Percentiles rank a stretch among this genome's conserved stretches.
These are phyloP conservation scores for Sporisorium exsertum DNA, from an alignment of 1,284 basidiomycete genomes.

Conservation along the genomic window DNA sequence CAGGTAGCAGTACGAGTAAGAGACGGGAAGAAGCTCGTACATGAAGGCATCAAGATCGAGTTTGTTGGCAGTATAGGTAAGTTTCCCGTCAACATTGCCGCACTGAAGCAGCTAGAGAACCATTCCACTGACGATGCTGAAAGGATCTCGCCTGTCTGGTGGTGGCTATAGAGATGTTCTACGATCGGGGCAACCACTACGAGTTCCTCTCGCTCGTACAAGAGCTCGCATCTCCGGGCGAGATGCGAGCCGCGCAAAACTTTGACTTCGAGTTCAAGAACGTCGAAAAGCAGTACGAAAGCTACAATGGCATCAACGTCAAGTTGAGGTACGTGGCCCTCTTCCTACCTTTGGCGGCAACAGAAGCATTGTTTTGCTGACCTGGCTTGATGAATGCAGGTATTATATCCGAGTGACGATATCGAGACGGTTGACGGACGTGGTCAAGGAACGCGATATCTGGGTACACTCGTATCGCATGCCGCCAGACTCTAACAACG, in stretches of 20 bases:
- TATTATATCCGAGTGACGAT: conserved; percentile 95
- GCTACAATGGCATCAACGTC: conserved; percentile 97
- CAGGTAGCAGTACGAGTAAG: conserved; percentile 81
- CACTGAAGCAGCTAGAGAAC: neutral
- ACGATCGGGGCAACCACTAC: conserved; percentile 95
- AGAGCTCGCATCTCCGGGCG: conserved; percentile 91
- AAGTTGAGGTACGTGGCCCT: conserved; percentile 75
- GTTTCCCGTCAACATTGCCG: conserved; percentile 58
- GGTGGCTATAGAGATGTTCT: conserved; percentile 82
- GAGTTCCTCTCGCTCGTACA: conserved; percentile 96
- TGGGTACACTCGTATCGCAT: conserved; percentile 99
- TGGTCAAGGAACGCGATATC: conserved; percentile 88
- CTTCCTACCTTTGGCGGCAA: no score
- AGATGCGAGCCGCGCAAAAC: conserved; percentile 92
- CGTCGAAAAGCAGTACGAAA: conserved; percentile 98
- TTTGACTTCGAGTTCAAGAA: conserved; percentile 98
- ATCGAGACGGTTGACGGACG: conserved; percentile 89
- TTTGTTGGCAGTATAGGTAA: conserved; percentile 94
- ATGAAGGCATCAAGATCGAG: conserved; percentile 98
- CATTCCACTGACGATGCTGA: no score
- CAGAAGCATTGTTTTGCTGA: neutral
- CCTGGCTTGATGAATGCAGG: conserved; percentile 3
- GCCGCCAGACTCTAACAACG: conserved; percentile 96
- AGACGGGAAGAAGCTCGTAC: conserved; percentile 93
- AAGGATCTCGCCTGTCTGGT: no score